Evolutionary conservation across 2,329 filamentous ascomycete species (phyloP).

Genomic region (Alternaria ventricosa): DNA sequence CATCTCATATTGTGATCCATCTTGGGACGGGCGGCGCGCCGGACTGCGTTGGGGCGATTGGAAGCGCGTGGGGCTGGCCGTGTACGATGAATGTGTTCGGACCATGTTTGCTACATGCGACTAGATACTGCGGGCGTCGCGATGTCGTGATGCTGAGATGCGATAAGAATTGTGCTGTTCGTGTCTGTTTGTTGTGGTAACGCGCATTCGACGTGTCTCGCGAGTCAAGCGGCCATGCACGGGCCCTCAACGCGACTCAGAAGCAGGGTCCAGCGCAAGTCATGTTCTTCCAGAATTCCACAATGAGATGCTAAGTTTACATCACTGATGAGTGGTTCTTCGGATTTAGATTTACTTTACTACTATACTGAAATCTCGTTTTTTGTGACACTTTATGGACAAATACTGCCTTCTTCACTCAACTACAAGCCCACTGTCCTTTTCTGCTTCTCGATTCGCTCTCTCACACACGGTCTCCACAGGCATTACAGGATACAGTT

Average conservation of each 20-base stretch:
- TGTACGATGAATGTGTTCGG: slow-evolving; percentile 44
- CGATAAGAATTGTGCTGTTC: slow-evolving; percentile 27
- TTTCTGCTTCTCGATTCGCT: background rate
- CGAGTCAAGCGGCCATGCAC: slow-evolving; percentile 13
- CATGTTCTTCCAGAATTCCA: background rate
- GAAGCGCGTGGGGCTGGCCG: slow-evolving; percentile 41
- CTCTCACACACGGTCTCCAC: background rate
- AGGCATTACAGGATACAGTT: background rate
- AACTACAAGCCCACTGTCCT: background rate
- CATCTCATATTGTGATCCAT: slow-evolving; percentile 48
- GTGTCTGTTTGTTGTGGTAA: slow-evolving; percentile 32
- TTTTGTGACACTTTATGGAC: background rate
- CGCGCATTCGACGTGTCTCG: slow-evolving; percentile 6
- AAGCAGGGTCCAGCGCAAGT: background rate
- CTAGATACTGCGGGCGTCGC: background rate
- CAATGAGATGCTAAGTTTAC: background rate
- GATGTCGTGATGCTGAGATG: slow-evolving; percentile 1
- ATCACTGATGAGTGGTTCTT: background rate
- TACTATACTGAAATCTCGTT: background rate
- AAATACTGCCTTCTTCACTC: background rate
- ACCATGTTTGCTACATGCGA: slow-evolving; percentile 33
- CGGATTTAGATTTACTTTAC: background rate
- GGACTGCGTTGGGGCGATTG: slow-evolving; percentile 40
- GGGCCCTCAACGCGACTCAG: background rate
- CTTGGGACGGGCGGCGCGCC: slow-evolving; percentile 35